These are phyloP conservation scores for Cercospora zeina DNA, from an alignment of 2,329 filamentous ascomycete genomes.

Conservation along the genomic window DNA sequence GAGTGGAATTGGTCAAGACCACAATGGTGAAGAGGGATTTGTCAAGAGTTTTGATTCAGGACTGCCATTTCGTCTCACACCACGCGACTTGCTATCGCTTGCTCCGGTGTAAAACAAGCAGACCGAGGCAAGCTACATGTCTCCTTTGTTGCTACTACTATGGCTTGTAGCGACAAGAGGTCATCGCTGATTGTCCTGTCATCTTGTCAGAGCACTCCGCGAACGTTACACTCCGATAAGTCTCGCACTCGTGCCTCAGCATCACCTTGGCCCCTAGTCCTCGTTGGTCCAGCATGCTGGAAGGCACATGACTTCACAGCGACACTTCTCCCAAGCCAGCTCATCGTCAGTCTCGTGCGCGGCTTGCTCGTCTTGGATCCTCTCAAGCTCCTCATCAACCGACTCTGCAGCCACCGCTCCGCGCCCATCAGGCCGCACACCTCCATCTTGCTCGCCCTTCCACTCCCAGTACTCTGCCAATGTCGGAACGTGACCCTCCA, in stretches of 20 bases:
- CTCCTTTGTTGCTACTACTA: no score
- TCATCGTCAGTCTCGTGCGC: not conserved
- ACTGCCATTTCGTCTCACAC: no score
- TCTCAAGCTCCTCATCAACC: not conserved
- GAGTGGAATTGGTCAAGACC: not conserved
- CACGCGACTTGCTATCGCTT: no score
- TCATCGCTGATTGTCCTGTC: no score
- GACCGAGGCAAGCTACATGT: no score
- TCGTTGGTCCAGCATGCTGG: not conserved
- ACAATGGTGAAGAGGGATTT: not conserved
- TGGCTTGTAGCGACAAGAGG: no score
- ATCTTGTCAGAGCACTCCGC: no score
- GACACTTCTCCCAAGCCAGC: not conserved
- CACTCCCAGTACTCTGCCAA: constrained; percentile 27
- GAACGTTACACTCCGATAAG: no score
- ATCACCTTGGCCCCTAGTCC: not conserved
- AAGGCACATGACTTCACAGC: not conserved
- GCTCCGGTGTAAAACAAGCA: no score
- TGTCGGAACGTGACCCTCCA: constrained; percentile 5
- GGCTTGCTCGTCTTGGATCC: not conserved
- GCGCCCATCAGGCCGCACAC: constrained; percentile 22
- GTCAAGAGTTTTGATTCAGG: no score
- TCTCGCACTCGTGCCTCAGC: not conserved
- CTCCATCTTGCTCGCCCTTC: constrained; percentile 25
- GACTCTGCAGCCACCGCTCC: not conserved